These are phyloP conservation scores for Cyathus striatus DNA, from an alignment of 768 basidiomycete genomes.

Conservation along the genomic window DNA sequence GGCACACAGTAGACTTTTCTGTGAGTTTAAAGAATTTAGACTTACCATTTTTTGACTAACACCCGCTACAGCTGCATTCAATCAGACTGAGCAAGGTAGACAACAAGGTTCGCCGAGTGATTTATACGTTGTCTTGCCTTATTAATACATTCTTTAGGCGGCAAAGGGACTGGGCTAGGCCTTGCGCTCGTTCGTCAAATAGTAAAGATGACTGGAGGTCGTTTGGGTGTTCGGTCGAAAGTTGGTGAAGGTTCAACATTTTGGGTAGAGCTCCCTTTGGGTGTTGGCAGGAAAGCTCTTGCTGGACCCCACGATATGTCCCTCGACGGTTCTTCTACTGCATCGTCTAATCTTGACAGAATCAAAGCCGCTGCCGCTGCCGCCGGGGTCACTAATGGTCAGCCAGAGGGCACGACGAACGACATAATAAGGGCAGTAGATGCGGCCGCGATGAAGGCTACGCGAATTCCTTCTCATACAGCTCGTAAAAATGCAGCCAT, in stretches of 20 bases:
- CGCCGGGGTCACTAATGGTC: not conserved
- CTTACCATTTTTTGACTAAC: not conserved
- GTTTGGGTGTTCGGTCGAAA: slow-evolving; percentile 65
- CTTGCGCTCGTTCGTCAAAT: slow-evolving; percentile 76
- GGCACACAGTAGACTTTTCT: slow-evolving; percentile 64
- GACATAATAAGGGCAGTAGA: slow-evolving; percentile 22
- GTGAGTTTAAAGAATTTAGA: slow-evolving; percentile 27
- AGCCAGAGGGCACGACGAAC: slow-evolving; percentile 9
- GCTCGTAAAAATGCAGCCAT: slow-evolving; percentile 40
- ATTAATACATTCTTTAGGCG: slow-evolving; percentile 29
- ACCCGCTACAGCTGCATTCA: slow-evolving; percentile 67
- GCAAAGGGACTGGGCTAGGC: slow-evolving; percentile 71
- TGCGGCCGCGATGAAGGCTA: slow-evolving; percentile 19
- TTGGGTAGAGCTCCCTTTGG: slow-evolving; percentile 84
- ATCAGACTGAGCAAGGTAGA: slow-evolving; percentile 73
- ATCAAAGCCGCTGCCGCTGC: not conserved
- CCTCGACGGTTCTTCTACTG: slow-evolving; percentile 12
- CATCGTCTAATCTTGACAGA: slow-evolving; percentile 15
- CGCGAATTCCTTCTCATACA: slow-evolving; percentile 18
- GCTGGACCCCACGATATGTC: slow-evolving; percentile 13
- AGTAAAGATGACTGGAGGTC: slow-evolving; percentile 68
- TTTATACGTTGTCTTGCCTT: not conserved
- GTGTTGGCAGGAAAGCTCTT: slow-evolving; percentile 54
- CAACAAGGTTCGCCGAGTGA: slow-evolving; percentile 43
- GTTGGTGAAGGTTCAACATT: slow-evolving; percentile 75